Conservation (phyloP, 163 green algal species). For the Chloromonas sp. region DNA sequence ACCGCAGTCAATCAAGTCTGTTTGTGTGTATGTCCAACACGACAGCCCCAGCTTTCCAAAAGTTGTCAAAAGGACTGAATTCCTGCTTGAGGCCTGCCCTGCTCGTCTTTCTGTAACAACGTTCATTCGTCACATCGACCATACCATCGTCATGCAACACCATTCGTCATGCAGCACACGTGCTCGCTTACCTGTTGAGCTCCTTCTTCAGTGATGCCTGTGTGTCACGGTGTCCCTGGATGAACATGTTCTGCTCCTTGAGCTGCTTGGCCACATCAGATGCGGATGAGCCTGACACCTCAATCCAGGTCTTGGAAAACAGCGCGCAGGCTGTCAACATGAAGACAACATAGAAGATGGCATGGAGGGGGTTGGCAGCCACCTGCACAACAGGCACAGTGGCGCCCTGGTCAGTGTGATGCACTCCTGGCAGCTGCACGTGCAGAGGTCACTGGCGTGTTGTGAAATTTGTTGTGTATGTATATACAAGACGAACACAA, state of each 20-base stretch:
- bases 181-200: constrained; percentile 52
- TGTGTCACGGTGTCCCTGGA: constrained; percentile 84
- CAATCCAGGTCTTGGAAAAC: constrained; percentile 99
- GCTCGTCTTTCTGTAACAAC: neutral
- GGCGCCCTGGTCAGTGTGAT: too few species aligned
- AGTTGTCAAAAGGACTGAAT: neutral
- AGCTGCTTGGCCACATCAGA: constrained; percentile 97
- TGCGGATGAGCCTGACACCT: constrained; percentile 92
- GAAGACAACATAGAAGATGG: constrained; percentile 95
- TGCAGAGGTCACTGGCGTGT: too few species aligned
- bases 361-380: constrained; percentile 90
- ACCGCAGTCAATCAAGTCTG: neutral
- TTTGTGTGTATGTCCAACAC: neutral
- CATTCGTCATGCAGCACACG: too few species aligned
- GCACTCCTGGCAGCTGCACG: too few species aligned
- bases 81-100: neutral
- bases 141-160: too few species aligned
- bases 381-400: constrained; percentile 29
- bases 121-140: neutral
- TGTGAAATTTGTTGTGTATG: too few species aligned
- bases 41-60: neutral
- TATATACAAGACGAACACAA: too few species aligned
- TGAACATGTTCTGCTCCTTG: constrained; percentile 92
- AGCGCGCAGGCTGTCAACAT: constrained; percentile 97
- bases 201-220: constrained; percentile 84